phyloP scores from a whole-genome alignment of 1,284 basidiomycete species.

The Microbotryomycetes sp. region DNA sequence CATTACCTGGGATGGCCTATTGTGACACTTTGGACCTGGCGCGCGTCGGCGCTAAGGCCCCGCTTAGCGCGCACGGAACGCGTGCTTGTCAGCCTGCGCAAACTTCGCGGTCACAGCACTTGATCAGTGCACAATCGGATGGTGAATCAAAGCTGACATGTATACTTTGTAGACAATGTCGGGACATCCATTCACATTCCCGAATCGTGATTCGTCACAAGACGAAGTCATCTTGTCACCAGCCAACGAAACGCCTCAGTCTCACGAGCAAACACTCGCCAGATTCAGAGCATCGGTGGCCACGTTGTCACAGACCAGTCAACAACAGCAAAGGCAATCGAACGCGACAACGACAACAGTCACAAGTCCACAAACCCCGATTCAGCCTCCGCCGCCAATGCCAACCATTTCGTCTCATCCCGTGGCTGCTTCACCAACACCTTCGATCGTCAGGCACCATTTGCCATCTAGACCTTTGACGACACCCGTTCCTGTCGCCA shows the following conservation, averaged over 20 bases:
- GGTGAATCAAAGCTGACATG: no score
- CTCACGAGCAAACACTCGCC: background rate
- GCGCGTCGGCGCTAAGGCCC: no score
- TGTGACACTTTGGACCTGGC: no score
- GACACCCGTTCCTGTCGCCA: conserved; percentile 13
- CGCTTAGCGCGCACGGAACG: no score
- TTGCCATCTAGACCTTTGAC: conserved; percentile 23
- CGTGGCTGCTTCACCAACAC: conserved; percentile 1
- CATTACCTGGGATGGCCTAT: no score
- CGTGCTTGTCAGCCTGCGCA: no score
- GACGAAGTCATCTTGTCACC: background rate
- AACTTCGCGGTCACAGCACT: no score
- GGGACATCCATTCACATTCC: background rate
- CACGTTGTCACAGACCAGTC: background rate
- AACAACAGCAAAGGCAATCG: background rate
- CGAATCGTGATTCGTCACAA: background rate
- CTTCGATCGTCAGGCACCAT: conserved; percentile 10
- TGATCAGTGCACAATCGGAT: no score
- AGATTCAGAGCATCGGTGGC: background rate
- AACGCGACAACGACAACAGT: background rate
- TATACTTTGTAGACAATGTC: no score
- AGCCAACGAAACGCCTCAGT: background rate
- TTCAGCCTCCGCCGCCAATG: background rate
- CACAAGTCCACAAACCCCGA: background rate
- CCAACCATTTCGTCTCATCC: background rate